A percentile compares a stretch with the other conserved stretches of the same genome.
Conservation (phyloP, 257 asterid genomes). For the Schizonepeta tenuifolia region DNA sequence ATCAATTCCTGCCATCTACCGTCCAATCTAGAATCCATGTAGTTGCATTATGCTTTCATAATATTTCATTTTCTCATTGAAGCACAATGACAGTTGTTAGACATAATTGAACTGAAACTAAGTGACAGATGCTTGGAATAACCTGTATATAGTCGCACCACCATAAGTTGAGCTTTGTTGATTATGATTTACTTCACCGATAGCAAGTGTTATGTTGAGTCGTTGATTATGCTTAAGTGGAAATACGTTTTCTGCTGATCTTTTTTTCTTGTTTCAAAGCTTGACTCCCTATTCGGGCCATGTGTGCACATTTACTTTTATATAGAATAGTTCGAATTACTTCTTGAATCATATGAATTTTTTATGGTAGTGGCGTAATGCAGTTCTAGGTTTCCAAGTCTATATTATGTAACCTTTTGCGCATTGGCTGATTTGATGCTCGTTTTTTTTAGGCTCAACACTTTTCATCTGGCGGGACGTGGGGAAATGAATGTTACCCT, state of each 20-base stretch:
- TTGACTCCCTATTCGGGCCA: background rate
- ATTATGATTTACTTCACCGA: background rate
- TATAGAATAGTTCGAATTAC: background rate
- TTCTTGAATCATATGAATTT: background rate
- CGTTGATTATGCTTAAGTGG: background rate
- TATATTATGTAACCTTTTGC: background rate
- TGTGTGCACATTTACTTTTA: background rate
- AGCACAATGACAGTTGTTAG: background rate
- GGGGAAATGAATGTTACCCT: slow-evolving; percentile 99
- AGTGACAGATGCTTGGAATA: background rate
- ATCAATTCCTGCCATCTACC: slow-evolving; percentile 9
- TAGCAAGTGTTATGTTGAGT: background rate
- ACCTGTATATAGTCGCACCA: background rate
- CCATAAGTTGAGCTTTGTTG: background rate
- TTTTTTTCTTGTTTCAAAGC: background rate
- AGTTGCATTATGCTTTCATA: slow-evolving; percentile 1
- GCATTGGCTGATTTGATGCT: slow-evolving; percentile 26
- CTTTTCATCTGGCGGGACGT: slow-evolving; percentile 98
- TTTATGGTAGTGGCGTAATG: background rate
- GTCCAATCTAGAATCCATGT: background rate
- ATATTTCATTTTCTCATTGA: background rate
- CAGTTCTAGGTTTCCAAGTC: background rate
- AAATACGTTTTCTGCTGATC: background rate
- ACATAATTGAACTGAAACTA: background rate
- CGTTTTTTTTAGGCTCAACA: slow-evolving; percentile 68